Conservation (phyloP, 441 rosid species). For the Populus hybrid region DNA sequence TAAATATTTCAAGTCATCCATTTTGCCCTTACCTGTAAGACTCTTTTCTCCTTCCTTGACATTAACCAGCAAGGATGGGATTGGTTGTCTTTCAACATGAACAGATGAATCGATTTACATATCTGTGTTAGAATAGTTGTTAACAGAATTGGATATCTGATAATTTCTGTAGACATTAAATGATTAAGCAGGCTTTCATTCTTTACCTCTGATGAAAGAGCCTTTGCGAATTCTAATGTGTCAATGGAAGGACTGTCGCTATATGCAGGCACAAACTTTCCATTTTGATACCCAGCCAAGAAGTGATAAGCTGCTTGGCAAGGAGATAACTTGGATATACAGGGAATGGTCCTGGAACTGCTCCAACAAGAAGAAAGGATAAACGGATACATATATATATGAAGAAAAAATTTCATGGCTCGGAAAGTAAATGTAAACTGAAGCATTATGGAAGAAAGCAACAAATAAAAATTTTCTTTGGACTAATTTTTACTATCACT, state of each 20-base stretch:
- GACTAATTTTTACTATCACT: background rate
- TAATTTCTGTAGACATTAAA: background rate
- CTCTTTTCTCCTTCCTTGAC: conserved; percentile 16
- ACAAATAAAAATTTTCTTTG: background rate
- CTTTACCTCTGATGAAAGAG: conserved; percentile 34
- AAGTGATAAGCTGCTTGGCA: conserved; percentile 45
- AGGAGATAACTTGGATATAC: conserved; percentile 34
- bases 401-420: too few species aligned
- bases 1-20: background rate
- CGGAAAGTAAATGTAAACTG: background rate
- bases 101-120: background rate
- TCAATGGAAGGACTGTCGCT: conserved; percentile 24
- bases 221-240: conserved; percentile 34
- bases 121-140: background rate
- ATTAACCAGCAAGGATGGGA: conserved; percentile 29
- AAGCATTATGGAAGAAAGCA: background rate
- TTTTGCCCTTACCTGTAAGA: conserved; percentile 17
- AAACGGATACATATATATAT: background rate
- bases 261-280: conserved; percentile 36
- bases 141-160: background rate
- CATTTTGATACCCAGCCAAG: conserved; percentile 40
- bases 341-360: conserved; percentile 39
- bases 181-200: background rate
- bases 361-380: conserved; percentile 8
- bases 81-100: conserved; percentile 25